Base-by-base conservation (phyloP, 192 early-diverging fungal species). In the Dimargaris xerosporica region DNA sequence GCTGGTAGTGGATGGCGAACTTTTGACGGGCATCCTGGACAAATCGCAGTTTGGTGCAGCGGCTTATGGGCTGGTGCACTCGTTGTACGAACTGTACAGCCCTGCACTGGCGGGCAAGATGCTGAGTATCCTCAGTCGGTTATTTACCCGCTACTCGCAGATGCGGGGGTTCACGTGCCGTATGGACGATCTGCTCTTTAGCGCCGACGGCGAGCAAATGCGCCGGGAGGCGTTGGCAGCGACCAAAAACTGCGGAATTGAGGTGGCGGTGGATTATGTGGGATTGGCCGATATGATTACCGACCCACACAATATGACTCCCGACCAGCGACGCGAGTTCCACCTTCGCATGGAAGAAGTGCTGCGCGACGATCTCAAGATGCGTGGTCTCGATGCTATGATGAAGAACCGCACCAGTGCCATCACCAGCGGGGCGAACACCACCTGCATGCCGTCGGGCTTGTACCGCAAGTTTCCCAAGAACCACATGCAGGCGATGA, bases 401-500 rank as follows among this genome's bases (percentile, higher is more conserved):
- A 89, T 96, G 80, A 90, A 91, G 70, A 78, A 82, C 54, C 71
- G 71, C 51, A 88, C 91, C 64, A 94, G 90, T 80, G 75, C 78
- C 48, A 62, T 96, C 44, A 95, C 91, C 0, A 81, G 84, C 30
- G 66, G 73, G 19, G 44, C 26, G 23, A 62, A 62, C 61, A 26
- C 26, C n/a, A 44, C 52, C 52, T 73, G 71, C 42, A 51, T 78
- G 67, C 77, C 74, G 21, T 2, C 21, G 9, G 69, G 69, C 25
- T 54, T 78, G 58, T 67, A 70, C 29, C 62, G 73, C 63, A 69
- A 77, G 41, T 99, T 99, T 85, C 97, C 97, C 28, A 69, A 82
- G 61, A 99, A 99, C 75, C 91, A 94, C 75, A 96, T 99, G 94
- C 91, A 94, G 77, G 82, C 93, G 69, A 99, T 99, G 97, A 95